Evolutionary conservation across 2,329 filamentous ascomycete genomes (phyloP), one percentile per base, ranked within the genome.

Genomic region (Scedosporium dehoogii): DNA sequence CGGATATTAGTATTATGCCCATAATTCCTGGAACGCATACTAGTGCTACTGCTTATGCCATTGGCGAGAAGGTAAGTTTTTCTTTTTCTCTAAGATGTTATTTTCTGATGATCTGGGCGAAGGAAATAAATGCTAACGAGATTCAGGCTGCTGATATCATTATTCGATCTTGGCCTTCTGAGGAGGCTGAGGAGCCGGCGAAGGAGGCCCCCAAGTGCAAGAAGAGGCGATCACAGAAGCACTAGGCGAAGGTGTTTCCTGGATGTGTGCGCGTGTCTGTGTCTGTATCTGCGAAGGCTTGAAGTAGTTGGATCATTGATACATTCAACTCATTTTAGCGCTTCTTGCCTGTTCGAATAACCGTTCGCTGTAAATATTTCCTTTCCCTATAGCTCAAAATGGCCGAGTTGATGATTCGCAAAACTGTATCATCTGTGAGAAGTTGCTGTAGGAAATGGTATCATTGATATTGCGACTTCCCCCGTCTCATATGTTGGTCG

Each of bases 1-100:
- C 68, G 41, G 70, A 71, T 60, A 66, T 65, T 51, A 68, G 66
- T 48, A 67, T 71, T 41, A 67, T 71, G 21, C 69, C 69, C 23
- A 64, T 63, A 4, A 46, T 69, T 21, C 68, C 68, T 33, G 66
- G 63, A n/a, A 60, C 68, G 77, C 80, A 21, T 77, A 82, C 66
- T 18, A 64, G 59, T 65, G 81, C 81, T 74, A 78, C 79, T 6
- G 81, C 79, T 4, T 84, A 82, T 68, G 80, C 78, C 3, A 81
- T 83, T 66, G 81, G 78, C 0, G 81, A 83, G 69, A 80, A 80
- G 66, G 69, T 67, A 53, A 62, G 65, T 59, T 16, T 3, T 59
- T 16, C 3, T 61, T n/a, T 53, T 58, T 10, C 16, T 18, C 14
- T 46, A 7, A 3, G 3, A 1, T 29, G 18, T 53, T 60, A 9